phyloP scores from a whole-genome alignment of 371 early-diverging fungal species.

The Enteropsectra breve region DNA sequence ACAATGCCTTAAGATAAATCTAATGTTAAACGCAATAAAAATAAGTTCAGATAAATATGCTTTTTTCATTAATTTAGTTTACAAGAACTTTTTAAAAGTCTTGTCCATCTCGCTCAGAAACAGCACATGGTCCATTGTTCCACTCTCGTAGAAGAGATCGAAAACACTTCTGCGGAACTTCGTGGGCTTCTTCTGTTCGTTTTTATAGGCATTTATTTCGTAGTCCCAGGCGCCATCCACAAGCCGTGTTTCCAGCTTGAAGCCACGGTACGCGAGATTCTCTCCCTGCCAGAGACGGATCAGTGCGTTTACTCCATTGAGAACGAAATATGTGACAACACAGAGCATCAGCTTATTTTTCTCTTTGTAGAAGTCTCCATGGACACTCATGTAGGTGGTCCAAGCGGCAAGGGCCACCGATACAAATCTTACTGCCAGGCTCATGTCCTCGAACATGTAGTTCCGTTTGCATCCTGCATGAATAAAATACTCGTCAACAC shows the following conservation, averaged over 20 bases:
- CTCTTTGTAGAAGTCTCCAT: slow-evolving; percentile 41
- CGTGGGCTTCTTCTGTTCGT: slow-evolving; percentile 20
- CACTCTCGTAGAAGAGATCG: slow-evolving; percentile 45
- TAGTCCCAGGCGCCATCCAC: slow-evolving; percentile 12
- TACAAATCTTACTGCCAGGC: slow-evolving; percentile 33
- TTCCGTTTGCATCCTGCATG: slow-evolving; percentile 17
- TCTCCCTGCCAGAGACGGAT: slow-evolving; percentile 8
- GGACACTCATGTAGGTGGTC: slow-evolving; percentile 26
- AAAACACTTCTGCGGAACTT: slow-evolving; percentile 42
- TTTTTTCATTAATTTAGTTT: neutral
- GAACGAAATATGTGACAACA: slow-evolving; percentile 28
- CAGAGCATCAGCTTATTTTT: slow-evolving; percentile 6
- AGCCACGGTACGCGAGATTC: slow-evolving; percentile 1
- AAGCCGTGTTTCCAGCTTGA: neutral
- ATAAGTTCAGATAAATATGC: neutral
- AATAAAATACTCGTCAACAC: slow-evolving; percentile 35
- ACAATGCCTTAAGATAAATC: neutral
- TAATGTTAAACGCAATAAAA: neutral
- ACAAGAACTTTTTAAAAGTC: slow-evolving; percentile 31
- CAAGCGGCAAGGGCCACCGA: slow-evolving; percentile 17
- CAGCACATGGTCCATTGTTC: slow-evolving; percentile 28
- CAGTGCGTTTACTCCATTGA: slow-evolving; percentile 33
- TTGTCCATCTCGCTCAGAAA: slow-evolving; percentile 38
- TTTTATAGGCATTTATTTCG: slow-evolving; percentile 24
- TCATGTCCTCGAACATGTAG: slow-evolving; percentile 30